Conservation (phyloP, 2,329 filamentous ascomycete species). For the Fusarium buharicum region DNA sequence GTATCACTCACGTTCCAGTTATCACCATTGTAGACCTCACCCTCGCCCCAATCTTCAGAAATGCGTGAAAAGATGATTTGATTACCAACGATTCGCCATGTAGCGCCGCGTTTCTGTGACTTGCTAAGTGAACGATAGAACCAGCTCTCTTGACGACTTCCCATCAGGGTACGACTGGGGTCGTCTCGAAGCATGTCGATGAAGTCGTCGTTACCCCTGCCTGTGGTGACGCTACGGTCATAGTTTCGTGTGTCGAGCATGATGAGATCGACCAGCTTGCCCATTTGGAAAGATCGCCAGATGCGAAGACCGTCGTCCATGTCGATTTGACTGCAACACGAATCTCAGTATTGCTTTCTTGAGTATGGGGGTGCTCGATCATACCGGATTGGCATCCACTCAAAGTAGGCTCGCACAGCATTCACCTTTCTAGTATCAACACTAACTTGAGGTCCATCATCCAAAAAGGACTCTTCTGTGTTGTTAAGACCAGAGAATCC, state of each 20-base stretch:
- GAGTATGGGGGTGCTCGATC: constrained; percentile 50
- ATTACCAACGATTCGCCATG: constrained; percentile 77
- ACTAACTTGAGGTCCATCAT: constrained; percentile 53
- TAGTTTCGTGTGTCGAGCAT: constrained; percentile 77
- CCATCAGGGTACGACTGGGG: constrained; percentile 75
- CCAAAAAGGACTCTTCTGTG: constrained; percentile 29
- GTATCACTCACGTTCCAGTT: constrained; percentile 46
- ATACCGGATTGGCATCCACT: constrained; percentile 64
- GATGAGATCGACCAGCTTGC: constrained; percentile 72
- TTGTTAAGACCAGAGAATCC: constrained; percentile 71
- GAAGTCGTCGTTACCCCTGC: constrained; percentile 38
- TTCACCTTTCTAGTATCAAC: constrained; percentile 81
- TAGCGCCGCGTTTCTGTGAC: constrained; percentile 71
- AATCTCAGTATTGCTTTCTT: constrained; percentile 49
- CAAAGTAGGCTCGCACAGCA: constrained; percentile 75
- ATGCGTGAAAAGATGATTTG: constrained; percentile 74
- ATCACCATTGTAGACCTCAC: constrained; percentile 44
- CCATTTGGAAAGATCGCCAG: constrained; percentile 74
- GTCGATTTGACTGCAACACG: constrained; percentile 21
- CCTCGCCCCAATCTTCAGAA: constrained; percentile 45
- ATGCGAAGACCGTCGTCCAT: constrained; percentile 75
- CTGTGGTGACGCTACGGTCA: constrained; percentile 70
- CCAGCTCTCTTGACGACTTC: constrained; percentile 78
- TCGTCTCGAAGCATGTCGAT: constrained; percentile 67
- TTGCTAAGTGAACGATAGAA: constrained; percentile 70